phyloP scores from a whole-genome alignment of 2,329 filamentous ascomycete genomes.

The Fusarium praegraminearum region DNA sequence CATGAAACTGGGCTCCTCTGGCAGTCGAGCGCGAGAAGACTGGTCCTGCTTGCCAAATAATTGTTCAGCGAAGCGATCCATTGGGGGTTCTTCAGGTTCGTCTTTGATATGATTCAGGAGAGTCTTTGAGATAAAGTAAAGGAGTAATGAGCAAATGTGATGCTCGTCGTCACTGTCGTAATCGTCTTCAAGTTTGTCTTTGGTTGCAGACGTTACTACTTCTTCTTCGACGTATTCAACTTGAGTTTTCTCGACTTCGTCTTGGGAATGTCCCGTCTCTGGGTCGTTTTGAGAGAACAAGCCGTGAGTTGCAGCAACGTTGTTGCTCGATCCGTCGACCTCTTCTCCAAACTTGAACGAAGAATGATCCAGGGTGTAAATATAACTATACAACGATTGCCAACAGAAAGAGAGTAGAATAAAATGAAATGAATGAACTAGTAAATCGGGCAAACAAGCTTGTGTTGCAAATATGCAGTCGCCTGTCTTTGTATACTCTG shows the following conservation, averaged over 20 bases:
- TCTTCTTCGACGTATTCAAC: slow-evolving; percentile 13
- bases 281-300: slow-evolving; percentile 15
- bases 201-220: not conserved
- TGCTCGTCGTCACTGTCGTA: slow-evolving; percentile 40
- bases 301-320: slow-evolving; percentile 35
- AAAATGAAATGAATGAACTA: not conserved
- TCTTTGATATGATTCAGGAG: slow-evolving; percentile 28
- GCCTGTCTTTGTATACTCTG: slow-evolving; percentile 22
- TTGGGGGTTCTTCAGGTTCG: slow-evolving; percentile 4
- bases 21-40: slow-evolving; percentile 20
- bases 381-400: not conserved
- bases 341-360: slow-evolving; percentile 19
- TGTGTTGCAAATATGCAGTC: slow-evolving; percentile 37
- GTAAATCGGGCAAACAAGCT: not conserved
- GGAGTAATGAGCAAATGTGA: slow-evolving; percentile 37
- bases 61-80: slow-evolving; percentile 45
- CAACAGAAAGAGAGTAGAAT: not conserved
- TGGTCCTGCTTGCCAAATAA: slow-evolving; percentile 39
- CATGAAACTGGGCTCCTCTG: slow-evolving; percentile 39
- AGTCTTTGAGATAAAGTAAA: slow-evolving; percentile 42
- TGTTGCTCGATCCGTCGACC: slow-evolving; percentile 29
- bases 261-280: slow-evolving; percentile 11
- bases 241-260: slow-evolving; percentile 4
- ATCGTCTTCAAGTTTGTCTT: slow-evolving; percentile 5
- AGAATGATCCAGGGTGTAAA: slow-evolving; percentile 32